A percentile compares a stretch with the other conserved stretches of the same genome.
Evolutionary conservation across 768 basidiomycete species (phyloP).

Genomic region (Rossbeevera mucosa): DNA sequence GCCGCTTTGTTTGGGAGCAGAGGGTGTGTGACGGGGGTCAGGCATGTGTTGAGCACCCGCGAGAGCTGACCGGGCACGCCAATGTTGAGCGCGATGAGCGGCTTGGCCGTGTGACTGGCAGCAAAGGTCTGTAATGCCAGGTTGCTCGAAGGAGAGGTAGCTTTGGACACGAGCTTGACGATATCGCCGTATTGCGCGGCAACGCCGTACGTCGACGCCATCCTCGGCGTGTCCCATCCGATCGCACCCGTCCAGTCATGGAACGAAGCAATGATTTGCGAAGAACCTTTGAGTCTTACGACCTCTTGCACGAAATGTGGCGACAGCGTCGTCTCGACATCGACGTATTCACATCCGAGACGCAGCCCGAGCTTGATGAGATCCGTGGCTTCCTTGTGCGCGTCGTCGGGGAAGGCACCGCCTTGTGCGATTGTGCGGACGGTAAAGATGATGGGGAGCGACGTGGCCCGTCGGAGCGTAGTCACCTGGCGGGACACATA

Average conservation of each 20-base stretch:
- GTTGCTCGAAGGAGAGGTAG: slow-evolving; percentile 71
- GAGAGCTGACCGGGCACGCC: slow-evolving; percentile 86
- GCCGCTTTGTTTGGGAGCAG: slow-evolving; percentile 82
- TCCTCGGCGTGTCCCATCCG: slow-evolving; percentile 68
- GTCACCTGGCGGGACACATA: slow-evolving; percentile 84
- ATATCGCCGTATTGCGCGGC: slow-evolving; percentile 77
- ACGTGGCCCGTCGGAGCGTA: slow-evolving; percentile 67
- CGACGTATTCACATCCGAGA: slow-evolving; percentile 87
- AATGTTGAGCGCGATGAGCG: slow-evolving; percentile 94
- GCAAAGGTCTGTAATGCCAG: slow-evolving; percentile 73
- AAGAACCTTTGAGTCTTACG: slow-evolving; percentile 56
- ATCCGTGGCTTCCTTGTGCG: slow-evolving; percentile 64
- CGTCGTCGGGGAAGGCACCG: slow-evolving; percentile 82
- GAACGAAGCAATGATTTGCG: slow-evolving; percentile 88
- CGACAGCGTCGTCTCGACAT: slow-evolving; percentile 81
- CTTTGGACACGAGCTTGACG: slow-evolving; percentile 89
- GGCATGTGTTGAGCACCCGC: slow-evolving; percentile 75
- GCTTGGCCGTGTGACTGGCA: slow-evolving; percentile 55
- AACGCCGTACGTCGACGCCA: slow-evolving; percentile 64
- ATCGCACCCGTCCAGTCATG: slow-evolving; percentile 89
- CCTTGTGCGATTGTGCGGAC: slow-evolving; percentile 86
- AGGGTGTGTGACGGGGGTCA: slow-evolving; percentile 90
- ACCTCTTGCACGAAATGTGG: slow-evolving; percentile 58
- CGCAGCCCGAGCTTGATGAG: slow-evolving; percentile 76
- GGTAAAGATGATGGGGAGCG: slow-evolving; percentile 88